These are phyloP conservation scores for Kodamaea kakaduensis DNA, from an alignment of 805 yeast species.

Conservation along the genomic window DNA sequence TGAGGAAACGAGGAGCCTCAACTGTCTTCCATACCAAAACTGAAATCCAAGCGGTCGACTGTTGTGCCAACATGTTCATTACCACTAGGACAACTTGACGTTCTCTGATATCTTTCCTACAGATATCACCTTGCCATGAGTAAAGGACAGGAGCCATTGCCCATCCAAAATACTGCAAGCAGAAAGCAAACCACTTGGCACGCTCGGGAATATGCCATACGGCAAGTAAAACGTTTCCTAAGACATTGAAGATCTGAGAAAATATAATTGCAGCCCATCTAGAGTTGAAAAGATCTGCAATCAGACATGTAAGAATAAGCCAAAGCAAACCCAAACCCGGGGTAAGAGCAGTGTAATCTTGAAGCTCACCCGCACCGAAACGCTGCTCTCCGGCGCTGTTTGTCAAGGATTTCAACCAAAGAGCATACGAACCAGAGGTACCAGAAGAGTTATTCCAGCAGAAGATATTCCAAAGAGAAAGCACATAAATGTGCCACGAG, in stretches of 20 bases:
- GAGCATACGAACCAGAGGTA: conserved; percentile 37
- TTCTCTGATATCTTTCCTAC: conserved; percentile 53
- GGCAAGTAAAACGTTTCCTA: conserved; percentile 53
- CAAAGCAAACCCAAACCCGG: conserved; percentile 43
- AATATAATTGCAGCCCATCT: conserved; percentile 53
- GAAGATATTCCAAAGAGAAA: conserved; percentile 51
- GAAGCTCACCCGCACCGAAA: conserved; percentile 27
- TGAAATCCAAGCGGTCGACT: conserved; percentile 52
- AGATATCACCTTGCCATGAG: conserved; percentile 55
- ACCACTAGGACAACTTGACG: conserved; percentile 55
- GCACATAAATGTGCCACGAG: conserved; percentile 58
- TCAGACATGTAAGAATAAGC: conserved; percentile 33
- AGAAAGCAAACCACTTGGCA: conserved; percentile 66
- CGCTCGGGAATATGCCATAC: conserved; percentile 53
- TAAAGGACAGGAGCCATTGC: conserved; percentile 60
- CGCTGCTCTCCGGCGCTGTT: conserved; percentile 13
- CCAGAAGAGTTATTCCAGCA: conserved; percentile 62
- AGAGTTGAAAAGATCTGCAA: conserved; percentile 37
- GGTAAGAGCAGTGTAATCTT: conserved; percentile 43
- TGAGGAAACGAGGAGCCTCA: conserved; percentile 53
- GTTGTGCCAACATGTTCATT: conserved; percentile 52
- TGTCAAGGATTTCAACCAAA: conserved; percentile 47
- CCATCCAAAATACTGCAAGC: conserved; percentile 58
- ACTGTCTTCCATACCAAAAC: conserved; percentile 52
- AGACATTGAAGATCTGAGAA: conserved; percentile 51